Base-by-base conservation (phyloP, 345 rosid genomes). In the Gossypium turneri region DNA sequence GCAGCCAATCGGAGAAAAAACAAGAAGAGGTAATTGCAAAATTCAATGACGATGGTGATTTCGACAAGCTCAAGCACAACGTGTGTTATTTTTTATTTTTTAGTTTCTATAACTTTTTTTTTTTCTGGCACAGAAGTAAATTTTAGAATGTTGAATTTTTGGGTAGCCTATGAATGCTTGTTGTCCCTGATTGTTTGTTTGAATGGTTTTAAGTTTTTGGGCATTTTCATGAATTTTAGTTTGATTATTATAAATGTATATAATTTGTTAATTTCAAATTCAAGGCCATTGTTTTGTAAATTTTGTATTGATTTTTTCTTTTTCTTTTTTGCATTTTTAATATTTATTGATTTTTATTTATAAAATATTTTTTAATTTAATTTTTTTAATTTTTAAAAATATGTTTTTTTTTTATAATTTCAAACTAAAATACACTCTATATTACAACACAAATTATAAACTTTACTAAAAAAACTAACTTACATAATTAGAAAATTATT, bases 11-110 rank as follows among this genome's bases (percentile, higher is more conserved):
- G 71, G 73, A 66, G 61, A 75, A 48, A 43, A 9, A 48, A 24
- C 24, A 62, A 41, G 75, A 87, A 55, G 88, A 89, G 22, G 94
- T 94, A 5, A 85, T 94, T 16, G 79, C 83, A 22, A 92, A 90
- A 81, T 90, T 94, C 48, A 94, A 89, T 71, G 97, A 92, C 75
- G 97, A 92, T 62, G 93, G 93, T 12, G 92, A 89, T 79, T 91
- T 91, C 68, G 96, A 91, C 80, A 84, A 86, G 76, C 94, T 94
- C 86, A 90, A 92, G 76, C 91, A 86, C 4, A 87, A 92, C 52
- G 98, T 94, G 61, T 20, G 53, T 16, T 27, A 19, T 0, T 27
- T 72, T 20, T 17, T 55, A 19, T 55, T 55, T 1, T 3, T 38
- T 4, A 58, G 15, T 51, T 3, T 25, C 59, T 55, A 2, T 25